phyloP scores from a whole-genome alignment of 208 protist genomes.

The Leishmania martiniquensis region DNA sequence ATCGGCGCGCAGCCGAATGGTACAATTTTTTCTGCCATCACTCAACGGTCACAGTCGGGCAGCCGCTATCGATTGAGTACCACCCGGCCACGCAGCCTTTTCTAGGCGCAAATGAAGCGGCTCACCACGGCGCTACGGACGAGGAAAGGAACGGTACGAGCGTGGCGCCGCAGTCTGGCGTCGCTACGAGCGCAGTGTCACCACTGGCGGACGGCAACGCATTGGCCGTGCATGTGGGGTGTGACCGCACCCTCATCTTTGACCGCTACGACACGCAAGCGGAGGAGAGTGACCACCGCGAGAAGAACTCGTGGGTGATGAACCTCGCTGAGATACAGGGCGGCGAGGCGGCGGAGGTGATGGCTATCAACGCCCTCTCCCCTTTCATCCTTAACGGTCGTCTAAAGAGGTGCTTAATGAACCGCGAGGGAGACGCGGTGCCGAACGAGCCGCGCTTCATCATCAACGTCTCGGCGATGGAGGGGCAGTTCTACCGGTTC shows the following conservation, averaged over 20 bases:
- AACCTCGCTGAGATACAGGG: slow-evolving; percentile 90
- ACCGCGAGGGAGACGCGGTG: slow-evolving; percentile 62
- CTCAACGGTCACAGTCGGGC: slow-evolving; percentile 75
- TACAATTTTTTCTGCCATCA: slow-evolving; percentile 80
- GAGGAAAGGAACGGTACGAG: not conserved
- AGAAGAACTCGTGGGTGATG: slow-evolving; percentile 93
- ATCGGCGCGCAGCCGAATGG: slow-evolving; percentile 67
- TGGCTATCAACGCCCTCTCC: slow-evolving; percentile 97
- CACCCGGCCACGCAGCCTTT: slow-evolving; percentile 57
- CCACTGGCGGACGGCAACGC: slow-evolving; percentile 2
- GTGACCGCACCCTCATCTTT: slow-evolving; percentile 57
- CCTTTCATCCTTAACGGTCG: slow-evolving; percentile 96
- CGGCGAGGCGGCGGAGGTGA: slow-evolving; percentile 95
- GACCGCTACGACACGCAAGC: slow-evolving; percentile 91
- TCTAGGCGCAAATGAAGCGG: slow-evolving; percentile 21
- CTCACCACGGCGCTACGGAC: not conserved
- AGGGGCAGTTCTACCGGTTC: slow-evolving; percentile 95
- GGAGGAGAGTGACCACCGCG: slow-evolving; percentile 87
- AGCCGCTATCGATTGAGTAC: slow-evolving; percentile 68
- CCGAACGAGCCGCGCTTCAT: slow-evolving; percentile 89
- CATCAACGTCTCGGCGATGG: slow-evolving; percentile 98
- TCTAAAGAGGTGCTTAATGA: slow-evolving; percentile 87
- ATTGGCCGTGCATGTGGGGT: slow-evolving; percentile 11
- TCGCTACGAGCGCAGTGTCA: not conserved
- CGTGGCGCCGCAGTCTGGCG: slow-evolving; percentile 4